These are phyloP conservation scores for Kodamaea sp. DNA, from an alignment of 1,139 yeast genomes.

Conservation along the genomic window DNA sequence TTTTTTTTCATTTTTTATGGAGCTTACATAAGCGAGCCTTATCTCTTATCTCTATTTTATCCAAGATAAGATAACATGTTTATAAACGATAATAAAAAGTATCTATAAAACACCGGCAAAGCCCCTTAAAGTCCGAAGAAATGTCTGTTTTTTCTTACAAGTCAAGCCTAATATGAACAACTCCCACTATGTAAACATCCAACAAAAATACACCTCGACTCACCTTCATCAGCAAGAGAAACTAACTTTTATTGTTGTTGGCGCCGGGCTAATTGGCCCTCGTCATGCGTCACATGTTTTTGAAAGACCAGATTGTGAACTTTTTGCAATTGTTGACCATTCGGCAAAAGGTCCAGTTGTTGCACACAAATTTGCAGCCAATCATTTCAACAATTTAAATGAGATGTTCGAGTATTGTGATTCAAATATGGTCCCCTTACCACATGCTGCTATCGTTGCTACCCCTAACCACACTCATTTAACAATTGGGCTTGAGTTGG, in stretches of 20 bases:
- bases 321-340: slow-evolving; percentile 39
- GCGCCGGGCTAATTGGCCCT: slow-evolving; percentile 26
- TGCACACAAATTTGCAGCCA: slow-evolving; percentile 24
- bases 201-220: not conserved
- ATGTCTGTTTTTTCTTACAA: not conserved
- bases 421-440: slow-evolving; percentile 21
- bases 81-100: not conserved
- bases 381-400: slow-evolving; percentile 26
- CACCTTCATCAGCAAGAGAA: slow-evolving; percentile 4
- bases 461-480: slow-evolving; percentile 45
- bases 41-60: not conserved
- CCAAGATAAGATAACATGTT: not conserved
- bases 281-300: slow-evolving; percentile 22
- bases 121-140: no score
- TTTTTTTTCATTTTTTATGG: not conserved
- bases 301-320: slow-evolving; percentile 24
- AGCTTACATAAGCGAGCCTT: not conserved
- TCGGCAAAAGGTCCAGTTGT: slow-evolving; percentile 36
- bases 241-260: slow-evolving; percentile 18
- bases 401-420: slow-evolving; percentile 29
- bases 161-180: not conserved
- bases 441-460: slow-evolving; percentile 42
- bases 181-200: slow-evolving; percentile 10
- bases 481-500: slow-evolving; percentile 31
- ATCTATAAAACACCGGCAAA: not conserved